Evolutionary conservation across 2,329 filamentous ascomycete genomes (phyloP), one percentile per base, ranked within the genome.

Genomic region (Exophiala bonariae): DNA sequence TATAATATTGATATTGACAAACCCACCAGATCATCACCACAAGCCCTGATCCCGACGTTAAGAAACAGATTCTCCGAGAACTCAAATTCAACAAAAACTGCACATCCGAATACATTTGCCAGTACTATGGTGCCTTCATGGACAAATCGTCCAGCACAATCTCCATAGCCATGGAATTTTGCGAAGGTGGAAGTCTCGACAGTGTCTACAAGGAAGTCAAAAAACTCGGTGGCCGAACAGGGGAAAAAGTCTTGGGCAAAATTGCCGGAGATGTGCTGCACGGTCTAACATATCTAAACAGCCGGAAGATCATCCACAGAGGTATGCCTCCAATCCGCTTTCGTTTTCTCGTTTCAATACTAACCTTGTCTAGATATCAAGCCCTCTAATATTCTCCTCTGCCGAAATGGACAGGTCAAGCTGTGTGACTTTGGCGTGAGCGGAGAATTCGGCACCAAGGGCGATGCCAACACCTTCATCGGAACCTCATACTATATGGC

Each of bases 401-500:
- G 90, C 65, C 86, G 92, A 52, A 84, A 88, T 57, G 93, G 93
- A 26, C 87, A 95, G 60, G 92, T 99, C 57, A 99, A 99, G 72
- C 82, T 99, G 13, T 99, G 93, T 72, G 93, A 99, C 72, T 99
- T 99, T 66, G 93, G 93, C 60, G 93, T 99, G 38, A 95, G 88
- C 49, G 93, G 93, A 57, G 93, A 97, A 68, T 97, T 97, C 64
- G 95, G 93, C 56, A 99, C 93, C 40, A 97, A 99, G 69, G 93
- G 93, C 44, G 93, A 97, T 66, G 93, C 93, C 56, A 96, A 97
- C 67, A 99, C 93, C 0, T 99, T 99, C 64, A 99, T 99, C 64
- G 93, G 93, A 55, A 99, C 93, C 10, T 95, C 89, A 52, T 99
- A 97, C 67, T 99, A 99, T 75, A 99, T 99, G 93, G 93, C 93